Base-by-base conservation (phyloP, 148 eudicot species). In the Heliamphora exappendiculata region DNA sequence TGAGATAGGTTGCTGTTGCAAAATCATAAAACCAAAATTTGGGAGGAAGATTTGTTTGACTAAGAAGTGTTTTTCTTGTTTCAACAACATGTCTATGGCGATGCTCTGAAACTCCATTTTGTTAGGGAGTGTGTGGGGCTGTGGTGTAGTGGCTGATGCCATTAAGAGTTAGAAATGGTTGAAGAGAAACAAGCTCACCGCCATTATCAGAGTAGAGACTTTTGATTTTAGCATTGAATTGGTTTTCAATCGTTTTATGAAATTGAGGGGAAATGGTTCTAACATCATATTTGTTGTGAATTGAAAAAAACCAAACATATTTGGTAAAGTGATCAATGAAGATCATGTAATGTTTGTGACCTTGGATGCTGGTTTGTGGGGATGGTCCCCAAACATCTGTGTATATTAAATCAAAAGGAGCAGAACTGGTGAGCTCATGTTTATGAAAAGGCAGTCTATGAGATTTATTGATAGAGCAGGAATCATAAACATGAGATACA, bases 301-400 rank as follows among this genome's bases (percentile, higher is more conserved):
- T 7, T 0, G 79, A 70, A 44, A 57, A 68, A 7, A 69, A 8
- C 81, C 79, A 70, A 28, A 74, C 51, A 10, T 19, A 44, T 37
- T 55, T 57, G 0, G 81, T 5, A 12, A 14, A 60, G 42, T 79
- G 80, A 77, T 83, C 78, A 20, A 83, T 58, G n/a, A 83, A 60
- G 0, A 68, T 51, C 0, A 83, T 22, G 45, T 80, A 83, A n/a
- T 47, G 51, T 0, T 33, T 22, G 20, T 16, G 60, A 0, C 76
- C 76, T 44, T 33, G 16, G 0, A 2, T 0, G 0, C 81, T 65
- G 0, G 14, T 0, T 14, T 36, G 1, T 1, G 49, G 60, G 5
- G 67, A 51, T 0, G 83, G 81, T 0, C 81, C 86, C 86, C 82
- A 84, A 5, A 62, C 4, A 29, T 80, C 72, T 0, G 70, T 4